phyloP scores from a whole-genome alignment of 345 rosid genomes.

The Populus tremula region DNA sequence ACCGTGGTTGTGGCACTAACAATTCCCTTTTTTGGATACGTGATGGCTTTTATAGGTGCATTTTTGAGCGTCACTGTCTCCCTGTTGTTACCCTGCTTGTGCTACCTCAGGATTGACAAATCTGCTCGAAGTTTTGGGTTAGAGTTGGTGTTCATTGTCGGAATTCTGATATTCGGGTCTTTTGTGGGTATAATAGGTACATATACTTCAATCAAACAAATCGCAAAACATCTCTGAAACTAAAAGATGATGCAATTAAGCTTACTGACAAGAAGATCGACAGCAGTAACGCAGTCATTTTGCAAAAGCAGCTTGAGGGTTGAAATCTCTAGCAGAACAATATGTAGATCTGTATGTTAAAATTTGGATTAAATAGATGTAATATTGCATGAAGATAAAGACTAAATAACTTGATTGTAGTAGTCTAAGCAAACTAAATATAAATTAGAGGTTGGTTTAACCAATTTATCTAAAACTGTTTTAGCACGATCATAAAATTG shows the following conservation, averaged over 20 bases:
- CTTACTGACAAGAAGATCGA: neutral
- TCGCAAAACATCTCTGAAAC: slow-evolving; percentile 37
- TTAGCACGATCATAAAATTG: too few species aligned
- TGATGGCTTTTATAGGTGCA: slow-evolving; percentile 63
- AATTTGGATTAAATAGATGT: too few species aligned
- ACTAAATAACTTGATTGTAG: too few species aligned
- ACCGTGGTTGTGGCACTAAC: slow-evolving; percentile 52
- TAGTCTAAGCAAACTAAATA: too few species aligned
- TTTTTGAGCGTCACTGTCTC: slow-evolving; percentile 52
- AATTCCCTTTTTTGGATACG: slow-evolving; percentile 59
- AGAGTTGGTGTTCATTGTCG: slow-evolving; percentile 32
- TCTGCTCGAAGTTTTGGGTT: slow-evolving; percentile 31
- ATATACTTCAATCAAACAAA: slow-evolving; percentile 46
- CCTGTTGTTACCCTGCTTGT: slow-evolving; percentile 54
- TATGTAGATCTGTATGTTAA: too few species aligned
- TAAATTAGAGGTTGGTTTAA: too few species aligned
- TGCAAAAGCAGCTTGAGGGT: neutral
- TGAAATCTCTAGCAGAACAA: neutral
- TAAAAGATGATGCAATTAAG: neutral
- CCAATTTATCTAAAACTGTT: too few species aligned
- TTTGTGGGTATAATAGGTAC: slow-evolving; percentile 45
- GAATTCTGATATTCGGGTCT: slow-evolving; percentile 40
- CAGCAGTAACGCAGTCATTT: neutral
- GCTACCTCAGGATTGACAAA: slow-evolving; percentile 52
- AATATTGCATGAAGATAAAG: too few species aligned